Conservation (phyloP, 2,329 filamentous ascomycete genomes). For the Dactylella cylindrospora region DNA sequence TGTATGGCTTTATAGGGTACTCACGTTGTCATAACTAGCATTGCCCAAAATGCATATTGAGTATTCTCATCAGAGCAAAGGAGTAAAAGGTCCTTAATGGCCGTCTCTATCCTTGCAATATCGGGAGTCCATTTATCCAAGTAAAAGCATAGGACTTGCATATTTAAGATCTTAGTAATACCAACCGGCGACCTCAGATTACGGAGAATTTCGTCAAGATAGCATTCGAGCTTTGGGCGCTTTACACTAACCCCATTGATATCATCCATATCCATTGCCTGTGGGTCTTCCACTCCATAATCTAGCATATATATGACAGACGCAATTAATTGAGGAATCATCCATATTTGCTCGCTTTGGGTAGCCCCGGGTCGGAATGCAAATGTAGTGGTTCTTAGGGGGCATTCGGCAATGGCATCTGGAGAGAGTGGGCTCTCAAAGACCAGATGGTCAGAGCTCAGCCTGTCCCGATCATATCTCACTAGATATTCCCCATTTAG, state of each 20-base stretch:
- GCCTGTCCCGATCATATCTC: slow-evolving; percentile 67
- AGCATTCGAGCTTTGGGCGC: slow-evolving; percentile 44
- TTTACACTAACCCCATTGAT: slow-evolving; percentile 42
- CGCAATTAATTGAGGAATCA: slow-evolving; percentile 53
- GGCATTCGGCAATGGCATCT: slow-evolving; percentile 56
- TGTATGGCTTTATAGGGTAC: slow-evolving; percentile 47
- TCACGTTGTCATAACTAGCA: slow-evolving; percentile 78
- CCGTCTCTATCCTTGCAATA: slow-evolving; percentile 58
- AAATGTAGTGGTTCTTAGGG: slow-evolving; percentile 58
- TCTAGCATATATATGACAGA: slow-evolving; percentile 64
- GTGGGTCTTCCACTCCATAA: slow-evolving; percentile 52
- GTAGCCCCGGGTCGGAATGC: slow-evolving; percentile 62
- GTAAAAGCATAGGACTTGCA: slow-evolving; percentile 64
- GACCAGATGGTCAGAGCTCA: slow-evolving; percentile 75
- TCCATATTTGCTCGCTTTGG: slow-evolving; percentile 49
- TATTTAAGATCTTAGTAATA: slow-evolving; percentile 57
- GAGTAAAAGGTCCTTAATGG: slow-evolving; percentile 62
- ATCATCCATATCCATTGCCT: slow-evolving; percentile 26
- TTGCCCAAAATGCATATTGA: slow-evolving; percentile 73
- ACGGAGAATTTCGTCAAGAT: slow-evolving; percentile 54
- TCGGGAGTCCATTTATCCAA: slow-evolving; percentile 55
- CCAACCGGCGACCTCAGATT: slow-evolving; percentile 56
- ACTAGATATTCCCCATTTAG: slow-evolving; percentile 78
- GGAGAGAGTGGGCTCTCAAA: slow-evolving; percentile 59
- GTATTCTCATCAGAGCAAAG: slow-evolving; percentile 70